A percentile compares a stretch with the other conserved stretches of the same genome.
Conservation (phyloP, 768 basidiomycete genomes). For the Russula foetens region DNA sequence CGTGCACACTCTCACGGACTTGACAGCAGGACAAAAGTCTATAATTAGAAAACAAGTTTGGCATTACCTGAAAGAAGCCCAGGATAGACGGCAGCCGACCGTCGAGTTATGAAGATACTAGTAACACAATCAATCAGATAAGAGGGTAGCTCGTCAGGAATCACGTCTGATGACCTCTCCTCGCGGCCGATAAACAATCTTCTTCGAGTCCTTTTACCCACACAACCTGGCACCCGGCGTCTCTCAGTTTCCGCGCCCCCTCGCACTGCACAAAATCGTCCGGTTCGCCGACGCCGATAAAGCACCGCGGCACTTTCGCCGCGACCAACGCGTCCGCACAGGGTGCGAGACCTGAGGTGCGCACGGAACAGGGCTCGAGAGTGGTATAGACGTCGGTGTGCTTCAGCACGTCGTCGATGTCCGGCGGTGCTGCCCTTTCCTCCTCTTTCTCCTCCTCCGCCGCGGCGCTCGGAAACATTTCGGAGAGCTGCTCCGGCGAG, state of each 20-base stretch:
- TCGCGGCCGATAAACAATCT: constrained; percentile 74
- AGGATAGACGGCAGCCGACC: too few relatives aligned
- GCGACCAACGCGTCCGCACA: constrained; percentile 80
- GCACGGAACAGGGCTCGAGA: constrained; percentile 89
- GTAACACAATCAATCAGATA: neutral
- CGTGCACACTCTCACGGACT: too few relatives aligned
- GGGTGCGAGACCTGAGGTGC: constrained; percentile 79
- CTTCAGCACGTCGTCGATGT: constrained; percentile 43
- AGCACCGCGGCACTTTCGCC: constrained; percentile 63
- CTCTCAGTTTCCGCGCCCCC: constrained; percentile 63
- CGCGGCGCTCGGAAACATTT: constrained; percentile 35
- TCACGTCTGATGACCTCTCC: constrained; percentile 39
- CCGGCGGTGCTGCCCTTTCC: constrained; percentile 22
- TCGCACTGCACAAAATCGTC: constrained; percentile 92
- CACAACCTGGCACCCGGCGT: constrained; percentile 67
- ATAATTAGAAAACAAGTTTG: too few relatives aligned
- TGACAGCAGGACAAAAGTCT: too few relatives aligned
- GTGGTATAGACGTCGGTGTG: constrained; percentile 85
- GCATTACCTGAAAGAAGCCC: too few relatives aligned
- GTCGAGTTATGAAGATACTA: too few relatives aligned
- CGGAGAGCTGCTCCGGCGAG: constrained; percentile 35
- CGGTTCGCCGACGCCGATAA: constrained; percentile 87
- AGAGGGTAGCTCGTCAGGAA: neutral
- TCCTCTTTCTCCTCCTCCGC: too few relatives aligned
- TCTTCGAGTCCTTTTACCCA: constrained; percentile 69